phyloP scores from a whole-genome alignment of 208 protist species.

The Leishmania tropica region DNA sequence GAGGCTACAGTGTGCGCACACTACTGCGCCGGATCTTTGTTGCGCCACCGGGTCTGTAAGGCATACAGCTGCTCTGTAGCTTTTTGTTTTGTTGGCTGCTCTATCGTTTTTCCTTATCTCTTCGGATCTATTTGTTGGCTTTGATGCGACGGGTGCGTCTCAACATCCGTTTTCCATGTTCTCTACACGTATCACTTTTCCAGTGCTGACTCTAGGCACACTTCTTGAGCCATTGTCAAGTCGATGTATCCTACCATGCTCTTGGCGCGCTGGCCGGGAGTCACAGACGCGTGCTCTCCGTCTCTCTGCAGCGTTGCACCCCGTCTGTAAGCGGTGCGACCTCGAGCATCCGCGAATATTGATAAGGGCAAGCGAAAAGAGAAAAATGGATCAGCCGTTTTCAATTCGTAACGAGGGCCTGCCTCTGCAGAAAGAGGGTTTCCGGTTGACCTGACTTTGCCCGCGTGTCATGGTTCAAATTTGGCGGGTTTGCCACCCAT shows the following conservation, averaged over 20 bases:
- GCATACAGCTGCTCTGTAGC: background rate
- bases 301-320: background rate
- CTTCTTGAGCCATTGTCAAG: background rate
- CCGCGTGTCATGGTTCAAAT: background rate
- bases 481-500: background rate
- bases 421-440: background rate
- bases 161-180: background rate
- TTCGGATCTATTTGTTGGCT: background rate
- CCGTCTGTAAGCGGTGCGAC: background rate
- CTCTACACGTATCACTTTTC: background rate
- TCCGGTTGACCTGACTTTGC: background rate
- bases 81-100: background rate
- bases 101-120: background rate
- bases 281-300: background rate
- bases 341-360: background rate
- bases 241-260: background rate
- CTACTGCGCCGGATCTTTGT: background rate
- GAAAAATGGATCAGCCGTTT: background rate
- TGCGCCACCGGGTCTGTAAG: background rate
- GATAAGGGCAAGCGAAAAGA: background rate
- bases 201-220: background rate
- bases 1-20: background rate
- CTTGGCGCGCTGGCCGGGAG: background rate
- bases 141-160: background rate
- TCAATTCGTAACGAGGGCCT: background rate